These are phyloP conservation scores for Peterozyma xylosa DNA, from an alignment of 805 yeast genomes.

Conservation along the genomic window DNA sequence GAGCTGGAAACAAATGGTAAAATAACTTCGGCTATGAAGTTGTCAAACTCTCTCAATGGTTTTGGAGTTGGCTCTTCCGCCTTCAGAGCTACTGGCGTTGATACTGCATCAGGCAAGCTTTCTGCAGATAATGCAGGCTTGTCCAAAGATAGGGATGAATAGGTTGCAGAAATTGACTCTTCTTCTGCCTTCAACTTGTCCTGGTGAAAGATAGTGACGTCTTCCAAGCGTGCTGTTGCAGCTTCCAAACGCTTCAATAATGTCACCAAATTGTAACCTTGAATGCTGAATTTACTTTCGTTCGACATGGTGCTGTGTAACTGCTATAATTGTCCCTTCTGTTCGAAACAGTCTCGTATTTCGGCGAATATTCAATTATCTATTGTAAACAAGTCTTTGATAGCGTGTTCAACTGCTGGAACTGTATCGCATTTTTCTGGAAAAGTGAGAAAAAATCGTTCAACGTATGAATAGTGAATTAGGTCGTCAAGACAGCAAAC, in stretches of 20 bases:
- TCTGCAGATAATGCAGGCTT: constrained; percentile 13
- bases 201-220: constrained; percentile 74
- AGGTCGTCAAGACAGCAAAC: no score
- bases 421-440: no score
- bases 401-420: no score
- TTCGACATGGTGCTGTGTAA: constrained; percentile 14
- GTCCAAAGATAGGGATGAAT: constrained; percentile 6
- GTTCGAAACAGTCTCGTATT: no score
- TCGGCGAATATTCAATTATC: no score
- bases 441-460: no score
- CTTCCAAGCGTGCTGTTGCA: constrained; percentile 89
- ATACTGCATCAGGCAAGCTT: background rate
- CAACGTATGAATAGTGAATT: no score
- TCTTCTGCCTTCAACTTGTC: constrained; percentile 17
- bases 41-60: constrained; percentile 45
- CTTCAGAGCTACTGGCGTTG: background rate
- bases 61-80: constrained; percentile 26
- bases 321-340: no score
- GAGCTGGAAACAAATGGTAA: constrained; percentile 55
- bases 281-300: constrained; percentile 47
- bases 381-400: no score
- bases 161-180: constrained; percentile 9
- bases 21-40: constrained; percentile 42
- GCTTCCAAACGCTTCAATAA: constrained; percentile 77
- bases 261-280: constrained; percentile 83